Base-by-base conservation (phyloP, 164 flowering plant species). In the Annona cherimola region DNA sequence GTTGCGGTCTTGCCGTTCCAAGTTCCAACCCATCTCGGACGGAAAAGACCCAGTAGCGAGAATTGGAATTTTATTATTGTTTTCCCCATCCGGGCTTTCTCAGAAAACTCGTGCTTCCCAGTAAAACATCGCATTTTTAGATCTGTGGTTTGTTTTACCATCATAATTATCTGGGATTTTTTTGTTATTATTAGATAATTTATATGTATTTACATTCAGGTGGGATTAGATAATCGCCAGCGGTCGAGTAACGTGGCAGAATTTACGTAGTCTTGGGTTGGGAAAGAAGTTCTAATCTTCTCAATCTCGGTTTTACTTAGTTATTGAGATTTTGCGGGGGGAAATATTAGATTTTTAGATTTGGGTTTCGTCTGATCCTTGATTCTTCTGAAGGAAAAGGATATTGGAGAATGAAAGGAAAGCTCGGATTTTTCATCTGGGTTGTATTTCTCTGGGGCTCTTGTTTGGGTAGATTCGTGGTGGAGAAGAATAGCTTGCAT, bases 401-500 rank as follows among this genome's bases (percentile, higher is more conserved):
- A 19, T n/a, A n/a, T 8, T 16, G 18, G 44, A 80, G 65, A 67
- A 88, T 86, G 92, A 81, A 80, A 76, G 81, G 69, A 73, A 84
- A 81, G 77, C 45, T 83, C 9, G 85, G 82, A 63, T 60, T 84
- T 83, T 83, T 70, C 39, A 55, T 83, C 4, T 84, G 79, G 83
- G 63, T 72, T 54, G 70, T 82, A 75, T 46, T 85, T 69, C 66
- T 86, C 0, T 74, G 63, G 63, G 85, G 83, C 40, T 73, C 77
- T 40, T 83, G 88, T 74, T 16, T 78, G 61, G 93, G 92, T 4
- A 85, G 88, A 76, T 95, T 95, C 69, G 94, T 89, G 66, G 98
- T 93, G 82, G 98, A 93, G 90, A 95, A 91, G 89, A 95, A 89
- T 80, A 93, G 90, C 79, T 83, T 95, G 83, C 84, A 81, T 67